These are phyloP conservation scores for Cytospora chrysosperma DNA, from an alignment of 2,329 filamentous ascomycete species.

Conservation along the genomic window DNA sequence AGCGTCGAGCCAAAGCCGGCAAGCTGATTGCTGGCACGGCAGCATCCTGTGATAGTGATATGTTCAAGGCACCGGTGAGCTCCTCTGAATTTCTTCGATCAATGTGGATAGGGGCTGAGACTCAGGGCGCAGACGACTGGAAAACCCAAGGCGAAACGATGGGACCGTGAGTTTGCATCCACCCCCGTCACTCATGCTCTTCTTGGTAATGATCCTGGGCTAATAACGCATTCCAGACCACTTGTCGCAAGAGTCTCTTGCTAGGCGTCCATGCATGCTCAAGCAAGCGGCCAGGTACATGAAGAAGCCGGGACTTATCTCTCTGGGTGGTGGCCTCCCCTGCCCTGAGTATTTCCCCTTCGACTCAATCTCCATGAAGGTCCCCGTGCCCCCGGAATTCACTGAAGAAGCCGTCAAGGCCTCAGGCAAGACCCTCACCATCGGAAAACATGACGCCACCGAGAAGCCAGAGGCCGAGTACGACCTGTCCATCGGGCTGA, in stretches of 20 bases:
- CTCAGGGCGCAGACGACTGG: slow-evolving; percentile 34
- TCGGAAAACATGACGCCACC: slow-evolving; percentile 81
- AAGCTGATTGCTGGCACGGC: slow-evolving; percentile 74
- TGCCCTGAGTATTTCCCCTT: slow-evolving; percentile 93
- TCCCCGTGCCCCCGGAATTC: slow-evolving; percentile 69
- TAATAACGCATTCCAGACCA: slow-evolving; percentile 41
- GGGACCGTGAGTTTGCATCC: slow-evolving; percentile 74
- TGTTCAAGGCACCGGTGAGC: slow-evolving; percentile 75
- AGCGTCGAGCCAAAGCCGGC: slow-evolving; percentile 68
- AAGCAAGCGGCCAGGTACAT: slow-evolving; percentile 81
- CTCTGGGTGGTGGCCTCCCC: slow-evolving; percentile 87
- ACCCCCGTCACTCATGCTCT: not conserved
- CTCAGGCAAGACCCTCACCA: slow-evolving; percentile 58
- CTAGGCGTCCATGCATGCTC: slow-evolving; percentile 66
- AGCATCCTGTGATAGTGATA: slow-evolving; percentile 72
- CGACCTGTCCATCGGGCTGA: slow-evolving; percentile 85
- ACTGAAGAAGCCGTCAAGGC: slow-evolving; percentile 64
- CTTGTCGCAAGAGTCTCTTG: slow-evolving; percentile 61
- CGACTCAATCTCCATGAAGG: slow-evolving; percentile 70
- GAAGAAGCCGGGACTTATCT: slow-evolving; percentile 80
- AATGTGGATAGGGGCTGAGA: not conserved
- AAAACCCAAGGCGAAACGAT: slow-evolving; percentile 77
- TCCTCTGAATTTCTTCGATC: not conserved
- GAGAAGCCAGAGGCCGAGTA: slow-evolving; percentile 45
- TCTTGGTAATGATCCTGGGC: not conserved